phyloP scores from a whole-genome alignment of 2,329 filamentous ascomycete species.

The Epichloe hybrida region DNA sequence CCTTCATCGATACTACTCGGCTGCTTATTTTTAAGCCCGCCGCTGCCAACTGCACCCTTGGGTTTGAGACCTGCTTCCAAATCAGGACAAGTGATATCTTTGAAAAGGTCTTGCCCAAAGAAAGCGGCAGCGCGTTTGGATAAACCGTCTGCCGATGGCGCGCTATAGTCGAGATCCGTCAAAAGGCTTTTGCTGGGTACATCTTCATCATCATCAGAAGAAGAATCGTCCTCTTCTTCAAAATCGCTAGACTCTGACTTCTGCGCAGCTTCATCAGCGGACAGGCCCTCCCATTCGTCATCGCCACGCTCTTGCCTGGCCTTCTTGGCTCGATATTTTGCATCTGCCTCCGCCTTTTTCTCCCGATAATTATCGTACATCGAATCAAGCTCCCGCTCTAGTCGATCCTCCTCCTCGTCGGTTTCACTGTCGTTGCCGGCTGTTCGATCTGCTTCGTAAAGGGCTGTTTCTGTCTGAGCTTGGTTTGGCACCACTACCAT shows the following conservation, averaged over 20 bases:
- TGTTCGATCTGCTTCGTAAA: constrained; percentile 43
- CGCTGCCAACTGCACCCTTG: constrained; percentile 18
- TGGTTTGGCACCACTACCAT: constrained; percentile 57
- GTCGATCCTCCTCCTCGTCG: constrained; percentile 66
- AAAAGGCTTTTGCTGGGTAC: constrained; percentile 17
- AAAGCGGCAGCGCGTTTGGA: constrained; percentile 78
- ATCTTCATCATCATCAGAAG: constrained; percentile 18
- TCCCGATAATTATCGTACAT: constrained; percentile 83
- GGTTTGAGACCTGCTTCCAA: constrained; percentile 37
- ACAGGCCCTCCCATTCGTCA: constrained; percentile 87
- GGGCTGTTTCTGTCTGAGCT: constrained; percentile 37
- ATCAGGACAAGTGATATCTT: constrained; percentile 29
- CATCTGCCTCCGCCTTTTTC: constrained; percentile 63
- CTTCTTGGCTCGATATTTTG: constrained; percentile 84
- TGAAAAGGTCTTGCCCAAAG: constrained; percentile 92
- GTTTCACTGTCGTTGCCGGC: constrained; percentile 46
- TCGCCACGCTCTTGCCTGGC: constrained; percentile 69
- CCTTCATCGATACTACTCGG: neutral
- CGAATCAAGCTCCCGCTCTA: constrained; percentile 74
- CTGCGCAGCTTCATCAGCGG: constrained; percentile 44
- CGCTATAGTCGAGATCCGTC: constrained; percentile 26
- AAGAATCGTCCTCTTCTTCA: constrained; percentile 36
- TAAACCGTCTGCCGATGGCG: constrained; percentile 37
- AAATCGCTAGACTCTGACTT: constrained; percentile 43
- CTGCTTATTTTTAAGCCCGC: neutral